phyloP scores from a whole-genome alignment of 2,329 filamentous ascomycete species.

The Cladophialophora exuberans region DNA sequence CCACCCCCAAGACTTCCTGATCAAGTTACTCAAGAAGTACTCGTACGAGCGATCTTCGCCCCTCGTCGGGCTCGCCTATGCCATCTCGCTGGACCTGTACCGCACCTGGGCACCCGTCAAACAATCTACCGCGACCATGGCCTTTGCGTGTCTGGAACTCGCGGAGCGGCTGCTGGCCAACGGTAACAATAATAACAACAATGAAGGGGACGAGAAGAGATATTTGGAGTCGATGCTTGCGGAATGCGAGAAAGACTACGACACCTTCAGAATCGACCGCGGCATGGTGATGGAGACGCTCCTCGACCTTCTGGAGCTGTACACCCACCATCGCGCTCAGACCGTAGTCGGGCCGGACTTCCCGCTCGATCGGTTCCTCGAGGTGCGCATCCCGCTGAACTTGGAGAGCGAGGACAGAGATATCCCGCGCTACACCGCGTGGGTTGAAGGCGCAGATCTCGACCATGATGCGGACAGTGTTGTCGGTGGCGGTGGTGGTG shows the following conservation, averaged over 20 bases:
- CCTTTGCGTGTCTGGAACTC: constrained; percentile 79
- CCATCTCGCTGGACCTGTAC: constrained; percentile 85
- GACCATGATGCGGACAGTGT: constrained; percentile 6
- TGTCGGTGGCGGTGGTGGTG: not conserved
- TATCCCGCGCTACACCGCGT: constrained; percentile 66
- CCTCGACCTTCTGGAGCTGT: constrained; percentile 87
- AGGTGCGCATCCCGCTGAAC: constrained; percentile 84
- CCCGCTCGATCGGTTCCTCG: constrained; percentile 77
- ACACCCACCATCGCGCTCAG: constrained; percentile 76
- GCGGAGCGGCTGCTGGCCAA: constrained; percentile 67
- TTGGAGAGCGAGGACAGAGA: constrained; percentile 70
- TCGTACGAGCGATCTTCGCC: constrained; percentile 54
- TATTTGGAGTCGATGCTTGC: constrained; percentile 56
- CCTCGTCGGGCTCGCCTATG: constrained; percentile 72
- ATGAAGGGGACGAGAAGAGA: too few relatives aligned
- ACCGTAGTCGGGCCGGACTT: constrained; percentile 76
- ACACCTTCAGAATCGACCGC: constrained; percentile 51
- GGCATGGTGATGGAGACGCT: constrained; percentile 71
- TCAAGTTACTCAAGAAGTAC: constrained; percentile 73
- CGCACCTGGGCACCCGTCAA: constrained; percentile 92
- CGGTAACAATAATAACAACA: too few relatives aligned
- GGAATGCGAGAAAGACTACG: constrained; percentile 54
- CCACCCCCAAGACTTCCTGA: constrained; percentile 80
- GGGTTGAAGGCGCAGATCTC: constrained; percentile 37
- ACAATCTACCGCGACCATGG: constrained; percentile 83